These are phyloP conservation scores for Alternaria ethzedia DNA, from an alignment of 2,329 filamentous ascomycete genomes.

Conservation along the genomic window DNA sequence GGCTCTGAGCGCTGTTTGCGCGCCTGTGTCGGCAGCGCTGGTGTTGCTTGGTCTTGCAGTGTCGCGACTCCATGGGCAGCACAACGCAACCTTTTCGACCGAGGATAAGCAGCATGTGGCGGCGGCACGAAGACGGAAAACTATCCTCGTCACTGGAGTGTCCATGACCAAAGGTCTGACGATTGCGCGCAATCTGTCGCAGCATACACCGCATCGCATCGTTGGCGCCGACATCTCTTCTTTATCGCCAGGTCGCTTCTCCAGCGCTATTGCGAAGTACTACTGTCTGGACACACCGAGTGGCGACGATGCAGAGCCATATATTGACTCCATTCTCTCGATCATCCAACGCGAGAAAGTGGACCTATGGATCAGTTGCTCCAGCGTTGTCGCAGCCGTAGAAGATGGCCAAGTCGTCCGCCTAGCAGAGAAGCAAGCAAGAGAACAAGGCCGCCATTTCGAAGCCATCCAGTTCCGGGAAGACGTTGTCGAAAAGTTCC, in stretches of 20 bases:
- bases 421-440: conserved; percentile 57
- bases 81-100: conserved; percentile 19
- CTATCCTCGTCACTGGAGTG: conserved; percentile 73
- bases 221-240: conserved; percentile 69
- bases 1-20: conserved; percentile 49
- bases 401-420: conserved; percentile 69
- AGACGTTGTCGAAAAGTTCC: conserved; percentile 62
- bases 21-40: conserved; percentile 56
- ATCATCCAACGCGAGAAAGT: conserved; percentile 67
- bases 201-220: conserved; percentile 69
- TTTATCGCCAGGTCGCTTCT: conserved; percentile 58
- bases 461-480: conserved; percentile 69
- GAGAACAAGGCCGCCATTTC: conserved; percentile 58
- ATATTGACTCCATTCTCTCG: conserved; percentile 63
- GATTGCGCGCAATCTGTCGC: conserved; percentile 69
- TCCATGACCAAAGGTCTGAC: conserved; percentile 74
- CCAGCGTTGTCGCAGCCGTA: conserved; percentile 68
- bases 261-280: conserved; percentile 62
- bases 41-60: conserved; percentile 35
- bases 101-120: conserved; percentile 27
- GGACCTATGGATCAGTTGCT: conserved; percentile 77
- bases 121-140: conserved; percentile 49
- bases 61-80: conserved; percentile 17
- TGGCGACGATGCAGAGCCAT: conserved; percentile 52
- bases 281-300: conserved; percentile 54